Percentiles rank a stretch among this genome's conserved stretches.
Conservation (phyloP, 352 stramenopile species). For the Pythium angustatum region DNA sequence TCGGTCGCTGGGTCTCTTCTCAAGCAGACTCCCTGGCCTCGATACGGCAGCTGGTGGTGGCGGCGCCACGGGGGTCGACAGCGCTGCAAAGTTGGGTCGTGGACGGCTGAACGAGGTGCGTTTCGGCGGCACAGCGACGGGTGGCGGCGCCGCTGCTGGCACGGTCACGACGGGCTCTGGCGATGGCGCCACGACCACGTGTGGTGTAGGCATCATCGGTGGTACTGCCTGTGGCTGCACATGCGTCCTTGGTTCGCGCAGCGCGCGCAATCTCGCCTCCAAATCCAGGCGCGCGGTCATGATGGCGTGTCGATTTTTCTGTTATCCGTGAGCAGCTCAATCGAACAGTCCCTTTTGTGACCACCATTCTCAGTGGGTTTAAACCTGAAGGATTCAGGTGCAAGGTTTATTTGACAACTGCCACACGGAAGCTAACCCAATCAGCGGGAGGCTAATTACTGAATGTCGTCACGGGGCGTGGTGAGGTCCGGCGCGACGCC, state of each 20-base stretch:
- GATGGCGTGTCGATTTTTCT: no score
- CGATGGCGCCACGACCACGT: conserved; percentile 2
- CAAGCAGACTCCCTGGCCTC: not conserved
- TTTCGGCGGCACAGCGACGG: conserved; percentile 1
- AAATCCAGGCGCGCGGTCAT: conserved; percentile 51
- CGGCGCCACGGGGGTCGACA: conserved; percentile 5
- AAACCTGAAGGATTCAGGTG: conserved; percentile 7
- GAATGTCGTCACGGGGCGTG: conserved; percentile 43
- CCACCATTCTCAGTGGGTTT: conserved; percentile 26
- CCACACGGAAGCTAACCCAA: not conserved
- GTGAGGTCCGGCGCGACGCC: conserved; percentile 62
- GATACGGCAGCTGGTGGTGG: conserved; percentile 1
- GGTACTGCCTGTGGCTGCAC: conserved; percentile 7
- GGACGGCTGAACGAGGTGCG: conserved; percentile 5
- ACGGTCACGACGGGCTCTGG: not conserved
- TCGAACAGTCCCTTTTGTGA: conserved; percentile 4
- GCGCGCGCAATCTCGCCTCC: conserved; percentile 56
- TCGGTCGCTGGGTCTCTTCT: not conserved
- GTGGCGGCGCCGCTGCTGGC: not conserved
- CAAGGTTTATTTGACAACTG: conserved; percentile 9
- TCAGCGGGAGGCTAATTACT: not conserved
- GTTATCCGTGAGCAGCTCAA: not conserved
- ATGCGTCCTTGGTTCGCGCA: conserved; percentile 33
- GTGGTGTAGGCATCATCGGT: conserved; percentile 4
- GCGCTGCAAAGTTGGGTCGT: conserved; percentile 25